A percentile compares a stretch with the other conserved stretches of the same genome.
These are phyloP conservation scores for Metschnikowia koreensis DNA, from an alignment of 805 yeast genomes.

Conservation along the genomic window DNA sequence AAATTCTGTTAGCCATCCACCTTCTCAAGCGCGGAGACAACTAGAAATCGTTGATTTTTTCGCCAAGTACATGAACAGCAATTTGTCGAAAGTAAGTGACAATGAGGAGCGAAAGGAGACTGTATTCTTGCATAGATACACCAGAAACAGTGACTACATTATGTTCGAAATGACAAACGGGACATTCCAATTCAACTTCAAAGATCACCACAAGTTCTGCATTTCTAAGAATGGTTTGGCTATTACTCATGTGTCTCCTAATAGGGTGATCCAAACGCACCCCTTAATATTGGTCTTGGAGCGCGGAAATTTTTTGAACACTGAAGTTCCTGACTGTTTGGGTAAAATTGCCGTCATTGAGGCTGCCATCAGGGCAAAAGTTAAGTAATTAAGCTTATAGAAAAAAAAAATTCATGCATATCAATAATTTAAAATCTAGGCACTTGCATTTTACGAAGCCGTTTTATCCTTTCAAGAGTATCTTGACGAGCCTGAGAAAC, in stretches of 20 bases:
- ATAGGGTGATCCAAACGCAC: constrained; percentile 66
- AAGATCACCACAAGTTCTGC: constrained; percentile 89
- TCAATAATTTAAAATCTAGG: no score
- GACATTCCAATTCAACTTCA: constrained; percentile 89
- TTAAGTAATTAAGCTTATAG: constrained; percentile 8
- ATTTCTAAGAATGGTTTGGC: constrained; percentile 72
- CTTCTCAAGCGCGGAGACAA: constrained; percentile 57
- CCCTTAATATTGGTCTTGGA: constrained; percentile 47
- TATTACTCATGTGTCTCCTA: constrained; percentile 79
- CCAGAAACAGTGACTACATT: constrained; percentile 74
- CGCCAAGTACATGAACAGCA: constrained; percentile 87
- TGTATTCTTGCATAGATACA: constrained; percentile 77
- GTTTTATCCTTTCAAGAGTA: no score
- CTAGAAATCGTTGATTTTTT: constrained; percentile 85
- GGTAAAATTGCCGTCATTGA: constrained; percentile 50
- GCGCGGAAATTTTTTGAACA: constrained; percentile 42
- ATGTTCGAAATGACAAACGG: constrained; percentile 95
- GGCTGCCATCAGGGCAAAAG: constrained; percentile 49
- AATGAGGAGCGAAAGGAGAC: constrained; percentile 61
- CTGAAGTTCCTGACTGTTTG: constrained; percentile 42
- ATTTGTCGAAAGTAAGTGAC: constrained; percentile 76
- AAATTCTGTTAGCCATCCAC: constrained; percentile 43
- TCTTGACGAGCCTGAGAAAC: no score
- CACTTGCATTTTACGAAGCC: no score
- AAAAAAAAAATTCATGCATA: background rate